These are phyloP conservation scores for Pseudisothecium myosuroides DNA, from an alignment of 225 moss, liverwort and hornwort species.

Conservation along the genomic window DNA sequence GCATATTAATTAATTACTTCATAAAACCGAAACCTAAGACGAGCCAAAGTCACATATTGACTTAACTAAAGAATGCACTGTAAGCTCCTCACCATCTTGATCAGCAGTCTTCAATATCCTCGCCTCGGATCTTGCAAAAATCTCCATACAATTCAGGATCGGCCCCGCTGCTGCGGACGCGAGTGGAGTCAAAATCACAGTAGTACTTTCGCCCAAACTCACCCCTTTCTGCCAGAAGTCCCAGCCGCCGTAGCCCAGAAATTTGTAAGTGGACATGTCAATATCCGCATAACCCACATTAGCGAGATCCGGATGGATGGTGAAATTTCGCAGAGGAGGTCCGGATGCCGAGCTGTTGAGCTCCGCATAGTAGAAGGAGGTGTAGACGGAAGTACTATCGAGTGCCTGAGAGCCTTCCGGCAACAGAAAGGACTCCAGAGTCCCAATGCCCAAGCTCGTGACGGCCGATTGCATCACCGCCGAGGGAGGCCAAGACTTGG, in stretches of 20 bases:
- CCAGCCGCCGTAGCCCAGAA: background rate
- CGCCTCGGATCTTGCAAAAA: background rate
- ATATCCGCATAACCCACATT: fast-evolving
- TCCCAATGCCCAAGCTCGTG: background rate
- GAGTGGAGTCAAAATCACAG: background rate
- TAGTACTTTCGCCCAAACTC: background rate
- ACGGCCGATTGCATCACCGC: background rate
- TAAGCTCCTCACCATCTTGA: background rate
- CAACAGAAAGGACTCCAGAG: background rate
- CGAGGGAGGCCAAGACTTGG: fast-evolving
- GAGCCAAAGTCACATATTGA: background rate
- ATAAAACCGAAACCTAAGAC: background rate
- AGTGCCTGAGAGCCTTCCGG: background rate
- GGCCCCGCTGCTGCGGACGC: background rate
- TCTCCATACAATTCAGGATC: background rate
- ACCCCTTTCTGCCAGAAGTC: background rate
- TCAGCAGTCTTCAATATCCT: background rate
- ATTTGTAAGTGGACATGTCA: background rate
- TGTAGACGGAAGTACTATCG: background rate
- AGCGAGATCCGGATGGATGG: background rate
- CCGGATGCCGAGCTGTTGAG: background rate
- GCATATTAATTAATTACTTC: too few relatives aligned
- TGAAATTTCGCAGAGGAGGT: background rate
- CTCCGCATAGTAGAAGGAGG: background rate
- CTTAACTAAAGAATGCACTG: background rate